A percentile compares a stretch with the other conserved stretches of the same genome.
These are phyloP conservation scores for Botrytis paeoniae DNA, from an alignment of 2,329 filamentous ascomycete species.

Conservation along the genomic window DNA sequence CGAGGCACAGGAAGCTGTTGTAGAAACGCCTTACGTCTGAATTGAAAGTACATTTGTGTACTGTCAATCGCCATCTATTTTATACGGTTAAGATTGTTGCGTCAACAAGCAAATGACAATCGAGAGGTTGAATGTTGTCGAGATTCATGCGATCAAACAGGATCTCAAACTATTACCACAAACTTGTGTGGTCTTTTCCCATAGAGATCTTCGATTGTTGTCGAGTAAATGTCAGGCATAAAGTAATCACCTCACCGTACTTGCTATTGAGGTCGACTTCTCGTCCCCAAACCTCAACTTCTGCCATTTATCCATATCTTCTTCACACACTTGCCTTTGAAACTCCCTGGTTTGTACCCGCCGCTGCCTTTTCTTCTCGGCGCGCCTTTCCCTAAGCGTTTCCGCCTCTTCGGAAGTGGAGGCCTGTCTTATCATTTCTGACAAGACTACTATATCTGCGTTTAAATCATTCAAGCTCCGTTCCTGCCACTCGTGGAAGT, in stretches of 20 bases:
- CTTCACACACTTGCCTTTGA: not conserved
- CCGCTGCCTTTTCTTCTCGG: not conserved
- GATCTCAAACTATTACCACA: not conserved
- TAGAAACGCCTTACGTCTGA: conserved; percentile 1
- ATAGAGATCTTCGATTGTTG: not conserved
- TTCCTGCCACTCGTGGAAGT: not conserved
- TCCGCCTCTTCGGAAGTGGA: not conserved
- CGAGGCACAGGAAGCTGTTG: not conserved
- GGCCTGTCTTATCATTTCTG: not conserved
- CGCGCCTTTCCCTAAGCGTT: not conserved
- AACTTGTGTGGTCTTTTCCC: not conserved
- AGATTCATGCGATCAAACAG: not conserved
- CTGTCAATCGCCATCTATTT: not conserved
- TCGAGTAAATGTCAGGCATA: not conserved
- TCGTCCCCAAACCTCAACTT: not conserved
- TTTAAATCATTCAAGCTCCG: not conserved
- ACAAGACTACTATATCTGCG: not conserved
- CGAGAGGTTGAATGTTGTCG: not conserved
- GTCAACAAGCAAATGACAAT: not conserved
- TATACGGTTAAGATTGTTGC: not conserved
- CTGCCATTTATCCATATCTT: conserved; percentile 9
- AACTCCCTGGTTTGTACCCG: not conserved
- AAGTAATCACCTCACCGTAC: not conserved
- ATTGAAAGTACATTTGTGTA: not conserved
- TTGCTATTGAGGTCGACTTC: not conserved